phyloP scores from a whole-genome alignment of 2,329 filamentous ascomycete species.

The Colletotrichum musae region DNA sequence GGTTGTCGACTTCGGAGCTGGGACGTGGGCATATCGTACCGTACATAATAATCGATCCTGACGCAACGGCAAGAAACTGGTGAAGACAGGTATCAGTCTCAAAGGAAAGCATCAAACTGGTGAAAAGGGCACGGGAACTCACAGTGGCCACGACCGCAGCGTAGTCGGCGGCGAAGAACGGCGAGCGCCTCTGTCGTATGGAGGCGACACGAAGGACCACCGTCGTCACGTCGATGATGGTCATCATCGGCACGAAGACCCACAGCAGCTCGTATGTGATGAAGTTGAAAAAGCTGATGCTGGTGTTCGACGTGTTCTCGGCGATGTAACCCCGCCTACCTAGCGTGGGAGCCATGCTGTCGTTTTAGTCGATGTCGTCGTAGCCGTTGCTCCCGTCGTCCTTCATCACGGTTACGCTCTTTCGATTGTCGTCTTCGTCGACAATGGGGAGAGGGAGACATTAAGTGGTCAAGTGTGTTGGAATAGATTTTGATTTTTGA shows the following conservation, averaged over 20 bases:
- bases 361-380: too few species aligned
- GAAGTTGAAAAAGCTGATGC: slow-evolving; percentile 27
- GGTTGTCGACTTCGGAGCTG: background rate
- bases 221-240: slow-evolving; percentile 17
- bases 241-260: slow-evolving; percentile 17
- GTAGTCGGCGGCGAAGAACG: slow-evolving; percentile 18
- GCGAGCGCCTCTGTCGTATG: slow-evolving; percentile 7
- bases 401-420: too few species aligned
- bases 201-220: slow-evolving; percentile 17
- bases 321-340: slow-evolving; percentile 14
- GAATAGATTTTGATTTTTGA: too few species aligned
- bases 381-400: too few species aligned
- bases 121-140: background rate
- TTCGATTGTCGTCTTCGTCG: too few species aligned
- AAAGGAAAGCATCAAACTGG: too few species aligned
- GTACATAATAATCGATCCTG: slow-evolving; percentile 3
- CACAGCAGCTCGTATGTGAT: slow-evolving; percentile 23
- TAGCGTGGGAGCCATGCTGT: too few species aligned
- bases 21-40: slow-evolving; percentile 3
- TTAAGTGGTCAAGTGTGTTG: too few species aligned
- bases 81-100: background rate
- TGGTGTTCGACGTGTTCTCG: slow-evolving; percentile 27
- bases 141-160: slow-evolving; percentile 22
- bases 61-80: slow-evolving; percentile 9
- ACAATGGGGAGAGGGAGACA: too few species aligned